Evolutionary conservation across 1,284 basidiomycete species (phyloP), one percentile per base, ranked within the genome.

Genomic region (Ustilago sp.): DNA sequence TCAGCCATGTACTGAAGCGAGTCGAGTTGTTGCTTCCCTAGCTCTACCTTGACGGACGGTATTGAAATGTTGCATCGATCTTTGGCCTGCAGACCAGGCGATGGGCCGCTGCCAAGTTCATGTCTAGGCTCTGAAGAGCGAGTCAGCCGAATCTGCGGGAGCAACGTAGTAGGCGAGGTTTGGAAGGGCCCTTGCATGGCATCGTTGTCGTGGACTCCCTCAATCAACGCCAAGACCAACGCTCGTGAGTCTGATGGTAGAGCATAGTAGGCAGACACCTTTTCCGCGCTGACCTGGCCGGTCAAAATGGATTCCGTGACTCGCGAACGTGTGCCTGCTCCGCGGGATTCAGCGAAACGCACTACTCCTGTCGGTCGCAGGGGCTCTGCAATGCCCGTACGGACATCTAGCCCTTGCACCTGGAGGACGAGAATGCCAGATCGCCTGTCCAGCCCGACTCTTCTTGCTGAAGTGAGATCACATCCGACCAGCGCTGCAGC

Each of bases 1-100:
- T 83, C 81, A 5, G 71, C 78, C 51, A 81, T 64, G n/a, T 81
- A 73, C 61, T 80, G 77, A 5, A 83, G 59, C 17, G 75, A 69
- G 51, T 81, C 81, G n/a, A 83, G 61, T 8, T 74, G 58, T 15
- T 50, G 19, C 55, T 82, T 82, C 47, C 54, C 60, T 0, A 81
- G 55, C 43, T 63, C 63, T 41, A 69, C 61, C n/a, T 62, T 65
- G 58, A 79, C 39, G 8, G 69, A 66, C 15, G 77, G 79, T 3
- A 77, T n/a, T 23, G 39, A 57, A 15, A 64, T 31, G 60, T 45
- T 50, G 51, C 75, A 78, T 34, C 63, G 72, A 28, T 63, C 60
- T 39, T 63, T 68, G 11, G 19, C 35, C n/a, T 59, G 57, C n/a
- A 53, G n/a, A 5, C 17, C 11, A 15, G 17, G 38, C 19, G 47